These are phyloP conservation scores for Harringtonia lauricola DNA, from an alignment of 2,329 filamentous ascomycete genomes.

Conservation along the genomic window DNA sequence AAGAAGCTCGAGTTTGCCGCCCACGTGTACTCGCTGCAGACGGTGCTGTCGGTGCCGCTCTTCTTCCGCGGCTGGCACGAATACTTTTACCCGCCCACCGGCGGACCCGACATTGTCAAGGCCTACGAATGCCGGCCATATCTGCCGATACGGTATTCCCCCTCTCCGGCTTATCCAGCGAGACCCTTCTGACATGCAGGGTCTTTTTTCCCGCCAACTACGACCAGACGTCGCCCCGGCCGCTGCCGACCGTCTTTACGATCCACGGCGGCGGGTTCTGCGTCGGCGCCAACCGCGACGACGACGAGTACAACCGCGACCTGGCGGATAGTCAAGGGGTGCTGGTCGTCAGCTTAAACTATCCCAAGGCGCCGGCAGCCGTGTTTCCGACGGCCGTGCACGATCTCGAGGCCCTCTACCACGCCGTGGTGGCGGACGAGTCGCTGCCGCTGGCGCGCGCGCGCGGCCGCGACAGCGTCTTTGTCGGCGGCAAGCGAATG, in stretches of 20 bases:
- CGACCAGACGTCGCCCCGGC: conserved; percentile 16
- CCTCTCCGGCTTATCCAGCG: background rate
- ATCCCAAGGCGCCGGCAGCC: conserved; percentile 31
- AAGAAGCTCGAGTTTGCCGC: conserved; percentile 14
- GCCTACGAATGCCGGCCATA: conserved; percentile 21
- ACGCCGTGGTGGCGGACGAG: conserved; percentile 28
- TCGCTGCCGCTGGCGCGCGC: conserved; percentile 31
- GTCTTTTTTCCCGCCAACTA: conserved; percentile 29
- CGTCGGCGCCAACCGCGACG: conserved; percentile 28
- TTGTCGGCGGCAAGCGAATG: background rate
- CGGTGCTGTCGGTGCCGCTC: conserved; percentile 8
- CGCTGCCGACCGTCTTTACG: conserved; percentile 32
- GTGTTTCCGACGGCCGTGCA: conserved; percentile 31
- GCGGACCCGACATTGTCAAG: conserved; percentile 21
- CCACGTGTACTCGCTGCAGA: conserved; percentile 16
- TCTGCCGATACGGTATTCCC: conserved; percentile 22
- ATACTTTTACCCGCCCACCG: conserved; percentile 16
- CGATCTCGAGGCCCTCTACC: conserved; percentile 32
- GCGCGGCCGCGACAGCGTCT: conserved; percentile 8
- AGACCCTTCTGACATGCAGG: conserved; percentile 7
- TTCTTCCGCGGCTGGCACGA: conserved; percentile 17
- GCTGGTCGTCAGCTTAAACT: conserved; percentile 36
- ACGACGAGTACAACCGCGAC: conserved; percentile 33
- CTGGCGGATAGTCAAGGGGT: conserved; percentile 28
- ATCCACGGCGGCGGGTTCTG: conserved; percentile 41